Percentiles rank a stretch among this genome's conserved stretches.
phyloP scores from a whole-genome alignment of 148 eudicot genomes.

The Fagopyrum tataricum region DNA sequence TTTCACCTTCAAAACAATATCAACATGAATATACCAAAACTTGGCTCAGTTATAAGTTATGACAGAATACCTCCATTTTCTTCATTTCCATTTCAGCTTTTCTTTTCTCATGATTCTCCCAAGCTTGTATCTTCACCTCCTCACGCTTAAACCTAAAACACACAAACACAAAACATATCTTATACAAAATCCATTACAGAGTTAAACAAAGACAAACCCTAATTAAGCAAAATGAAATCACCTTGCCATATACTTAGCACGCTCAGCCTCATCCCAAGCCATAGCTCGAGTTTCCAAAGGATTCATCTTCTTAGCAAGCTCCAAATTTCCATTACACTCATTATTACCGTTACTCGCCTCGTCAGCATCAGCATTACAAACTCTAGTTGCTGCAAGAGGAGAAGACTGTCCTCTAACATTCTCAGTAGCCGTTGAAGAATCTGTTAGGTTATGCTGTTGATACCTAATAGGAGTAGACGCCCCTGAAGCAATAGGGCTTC shows the following conservation, averaged over 20 bases:
- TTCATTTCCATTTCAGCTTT: slow-evolving; percentile 95
- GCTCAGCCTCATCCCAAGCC: slow-evolving; percentile 99
- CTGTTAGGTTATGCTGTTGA: slow-evolving; percentile 22
- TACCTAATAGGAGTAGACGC: slow-evolving; percentile 57
- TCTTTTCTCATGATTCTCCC: slow-evolving; percentile 93
- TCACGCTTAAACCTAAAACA: slow-evolving; percentile 65
- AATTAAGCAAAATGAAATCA: slow-evolving; percentile 18
- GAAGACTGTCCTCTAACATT: slow-evolving; percentile 18
- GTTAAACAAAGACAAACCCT: background rate
- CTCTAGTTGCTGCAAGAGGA: slow-evolving; percentile 28
- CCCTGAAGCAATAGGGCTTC: slow-evolving; percentile 73
- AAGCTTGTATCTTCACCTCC: slow-evolving; percentile 92
- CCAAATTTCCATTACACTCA: slow-evolving; percentile 18
- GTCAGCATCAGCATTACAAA: slow-evolving; percentile 18
- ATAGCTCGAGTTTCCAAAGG: slow-evolving; percentile 68
- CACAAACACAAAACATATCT: slow-evolving; percentile 6
- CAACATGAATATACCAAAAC: too few relatives aligned
- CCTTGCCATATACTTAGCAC: slow-evolving; percentile 91
- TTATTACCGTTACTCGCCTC: slow-evolving; percentile 18
- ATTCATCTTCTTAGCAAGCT: slow-evolving; percentile 28
- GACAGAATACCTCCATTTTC: slow-evolving; percentile 65
- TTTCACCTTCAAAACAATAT: slow-evolving; percentile 68
- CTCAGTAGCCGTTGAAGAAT: background rate
- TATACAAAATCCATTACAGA: background rate
- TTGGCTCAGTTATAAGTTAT: too few relatives aligned